Evolutionary conservation across 2,329 filamentous ascomycete species (phyloP).

Genomic region (Penicillium sp.): DNA sequence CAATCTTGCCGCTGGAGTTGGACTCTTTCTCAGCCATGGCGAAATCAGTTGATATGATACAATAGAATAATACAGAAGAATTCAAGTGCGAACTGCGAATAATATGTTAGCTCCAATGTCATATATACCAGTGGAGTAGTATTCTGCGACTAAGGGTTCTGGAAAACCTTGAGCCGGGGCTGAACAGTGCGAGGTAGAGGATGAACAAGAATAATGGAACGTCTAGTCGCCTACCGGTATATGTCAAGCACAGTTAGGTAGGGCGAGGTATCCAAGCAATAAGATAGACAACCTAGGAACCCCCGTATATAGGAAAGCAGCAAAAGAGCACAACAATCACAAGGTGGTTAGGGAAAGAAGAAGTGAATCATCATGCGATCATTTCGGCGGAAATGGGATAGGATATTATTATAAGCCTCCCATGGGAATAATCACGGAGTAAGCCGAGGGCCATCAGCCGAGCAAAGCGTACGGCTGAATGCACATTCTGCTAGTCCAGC

Average conservation of each 20-base stretch:
- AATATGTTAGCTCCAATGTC: background rate
- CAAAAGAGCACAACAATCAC: background rate
- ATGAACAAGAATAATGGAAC: background rate
- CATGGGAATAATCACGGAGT: conserved; percentile 11
- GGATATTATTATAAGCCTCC: conserved; percentile 11
- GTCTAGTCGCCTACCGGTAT: background rate
- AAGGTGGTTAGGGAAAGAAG: conserved; percentile 1
- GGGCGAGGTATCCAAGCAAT: background rate
- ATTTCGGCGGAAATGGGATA: conserved; percentile 10
- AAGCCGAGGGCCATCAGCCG: conserved; percentile 9
- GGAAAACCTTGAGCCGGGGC: background rate
- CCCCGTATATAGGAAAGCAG: background rate
- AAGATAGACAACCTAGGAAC: background rate
- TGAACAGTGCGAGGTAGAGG: background rate
- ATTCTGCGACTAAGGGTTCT: background rate
- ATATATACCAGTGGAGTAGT: background rate
- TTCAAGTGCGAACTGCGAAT: background rate
- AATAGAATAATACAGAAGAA: background rate
- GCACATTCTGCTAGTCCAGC: background rate
- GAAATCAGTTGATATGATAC: background rate
- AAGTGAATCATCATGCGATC: conserved; percentile 5
- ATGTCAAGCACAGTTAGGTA: background rate
- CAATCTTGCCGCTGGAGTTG: conserved; percentile 28
- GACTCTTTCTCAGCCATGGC: conserved; percentile 20
- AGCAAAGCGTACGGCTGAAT: conserved; percentile 9